Evolutionary conservation across 495 filamentous ascomycete genomes (phyloP).

Genomic region (Talaromyces trachyspermus): DNA sequence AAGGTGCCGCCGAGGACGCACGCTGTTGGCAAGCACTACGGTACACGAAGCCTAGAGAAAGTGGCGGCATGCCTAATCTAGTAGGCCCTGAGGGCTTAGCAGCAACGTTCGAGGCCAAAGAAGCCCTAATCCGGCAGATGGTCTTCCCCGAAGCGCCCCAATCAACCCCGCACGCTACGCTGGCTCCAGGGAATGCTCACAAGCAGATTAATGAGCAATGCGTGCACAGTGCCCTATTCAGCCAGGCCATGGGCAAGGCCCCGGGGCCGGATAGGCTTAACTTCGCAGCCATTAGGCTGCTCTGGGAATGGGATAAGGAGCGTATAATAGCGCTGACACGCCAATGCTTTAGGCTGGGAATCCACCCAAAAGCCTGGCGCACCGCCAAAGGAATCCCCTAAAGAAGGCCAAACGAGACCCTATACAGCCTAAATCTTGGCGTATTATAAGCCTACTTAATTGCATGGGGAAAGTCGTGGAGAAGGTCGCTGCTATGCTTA

Average conservation of each 20-base stretch:
- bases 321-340: background rate
- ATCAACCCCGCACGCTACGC: too few species aligned
- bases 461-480: slow-evolving; percentile 6
- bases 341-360: background rate
- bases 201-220: background rate
- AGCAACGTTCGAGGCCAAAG: too few species aligned
- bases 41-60: too few species aligned
- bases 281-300: background rate
- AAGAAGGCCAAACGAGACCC: background rate
- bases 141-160: too few species aligned
- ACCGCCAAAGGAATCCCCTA: background rate
- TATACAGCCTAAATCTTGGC: background rate
- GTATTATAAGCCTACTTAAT: slow-evolving; percentile 1
- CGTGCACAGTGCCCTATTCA: background rate
- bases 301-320: background rate
- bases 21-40: too few species aligned
- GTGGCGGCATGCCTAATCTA: too few species aligned
- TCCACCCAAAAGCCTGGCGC: background rate
- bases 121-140: too few species aligned
- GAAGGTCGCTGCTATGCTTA: slow-evolving; percentile 1
- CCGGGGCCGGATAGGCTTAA: background rate
- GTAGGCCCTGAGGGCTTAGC: too few species aligned
- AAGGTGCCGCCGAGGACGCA: too few species aligned
- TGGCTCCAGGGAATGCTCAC: background rate
- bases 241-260: background rate